A percentile compares a stretch with the other conserved stretches of the same genome.
Evolutionary conservation across 78 protist genomes (phyloP).

Genomic region (Cavenderia fasciculata): DNA sequence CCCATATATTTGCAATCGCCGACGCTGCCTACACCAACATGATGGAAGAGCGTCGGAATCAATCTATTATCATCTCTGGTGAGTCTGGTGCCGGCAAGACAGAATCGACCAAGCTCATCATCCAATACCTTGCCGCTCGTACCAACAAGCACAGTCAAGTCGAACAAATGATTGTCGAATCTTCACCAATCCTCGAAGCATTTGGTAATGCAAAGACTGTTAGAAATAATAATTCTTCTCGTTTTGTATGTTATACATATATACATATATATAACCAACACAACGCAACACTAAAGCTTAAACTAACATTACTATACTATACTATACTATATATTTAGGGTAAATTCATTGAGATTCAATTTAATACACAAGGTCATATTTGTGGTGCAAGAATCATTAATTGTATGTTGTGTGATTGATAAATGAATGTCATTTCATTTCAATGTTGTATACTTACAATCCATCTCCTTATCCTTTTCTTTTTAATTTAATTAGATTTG

Average conservation of each 20-base stretch:
- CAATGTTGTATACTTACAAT: not conserved
- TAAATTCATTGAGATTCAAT: constrained; percentile 85
- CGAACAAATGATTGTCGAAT: constrained; percentile 81
- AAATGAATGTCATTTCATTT: not conserved
- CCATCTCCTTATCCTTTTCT: not conserved
- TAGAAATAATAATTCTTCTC: constrained; percentile 77
- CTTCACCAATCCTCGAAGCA: constrained; percentile 83
- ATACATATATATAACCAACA: not conserved
- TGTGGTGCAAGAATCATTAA: constrained; percentile 76
- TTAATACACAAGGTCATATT: constrained; percentile 67
- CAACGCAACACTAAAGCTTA: not conserved
- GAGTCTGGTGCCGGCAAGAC: constrained; percentile 97
- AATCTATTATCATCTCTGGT: constrained; percentile 82
- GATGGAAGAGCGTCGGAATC: constrained; percentile 76
- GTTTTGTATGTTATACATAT: constrained; percentile 48
- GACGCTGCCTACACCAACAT: constrained; percentile 90
- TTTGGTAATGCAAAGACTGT: constrained; percentile 88
- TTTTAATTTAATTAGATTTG: not conserved
- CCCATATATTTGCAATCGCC: constrained; percentile 91
- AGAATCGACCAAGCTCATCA: constrained; percentile 89
- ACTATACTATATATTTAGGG: constrained; percentile 33
- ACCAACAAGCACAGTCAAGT: constrained; percentile 66
- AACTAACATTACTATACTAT: not conserved
- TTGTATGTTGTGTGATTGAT: constrained; percentile 32
- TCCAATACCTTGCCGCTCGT: constrained; percentile 87